These are phyloP conservation scores for Striga hermonthica DNA, from an alignment of 305 asterid species.

Conservation along the genomic window DNA sequence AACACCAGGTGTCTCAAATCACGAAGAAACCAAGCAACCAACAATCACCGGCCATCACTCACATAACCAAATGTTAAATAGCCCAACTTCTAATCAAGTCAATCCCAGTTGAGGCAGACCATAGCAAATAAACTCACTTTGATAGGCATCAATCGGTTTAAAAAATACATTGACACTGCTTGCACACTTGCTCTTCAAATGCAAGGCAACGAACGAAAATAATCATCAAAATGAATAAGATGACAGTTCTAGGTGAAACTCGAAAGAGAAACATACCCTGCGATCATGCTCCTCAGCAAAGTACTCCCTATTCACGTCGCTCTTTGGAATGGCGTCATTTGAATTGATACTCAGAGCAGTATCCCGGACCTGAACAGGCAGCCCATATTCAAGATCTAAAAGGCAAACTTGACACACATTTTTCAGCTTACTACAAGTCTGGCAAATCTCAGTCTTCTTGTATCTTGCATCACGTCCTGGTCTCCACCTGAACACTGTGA, in stretches of 20 bases:
- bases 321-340: slow-evolving; percentile 90
- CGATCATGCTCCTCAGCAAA: slow-evolving; percentile 98
- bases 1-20: slow-evolving; percentile 1
- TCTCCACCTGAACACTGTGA: slow-evolving; percentile 95
- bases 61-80: background rate
- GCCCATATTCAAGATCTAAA: slow-evolving; percentile 90
- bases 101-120: background rate
- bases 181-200: slow-evolving; percentile 5
- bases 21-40: slow-evolving; percentile 4
- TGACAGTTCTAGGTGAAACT: background rate
- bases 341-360: slow-evolving; percentile 84
- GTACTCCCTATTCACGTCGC: slow-evolving; percentile 89
- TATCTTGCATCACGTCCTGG: slow-evolving; percentile 99
- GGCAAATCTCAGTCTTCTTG: slow-evolving; percentile 90
- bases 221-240: background rate
- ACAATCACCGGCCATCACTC: background rate
- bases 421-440: slow-evolving; percentile 92
- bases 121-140: slow-evolving; percentile 1
- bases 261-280: slow-evolving; percentile 43
- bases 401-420: slow-evolving; percentile 98
- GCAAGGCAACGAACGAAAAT: background rate
- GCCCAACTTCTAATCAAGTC: background rate
- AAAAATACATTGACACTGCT: background rate
- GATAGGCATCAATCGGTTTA: background rate
- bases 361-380: slow-evolving; percentile 96